These are phyloP conservation scores for Fusarium multiceps DNA, from an alignment of 2,329 filamentous ascomycete species.

Conservation along the genomic window DNA sequence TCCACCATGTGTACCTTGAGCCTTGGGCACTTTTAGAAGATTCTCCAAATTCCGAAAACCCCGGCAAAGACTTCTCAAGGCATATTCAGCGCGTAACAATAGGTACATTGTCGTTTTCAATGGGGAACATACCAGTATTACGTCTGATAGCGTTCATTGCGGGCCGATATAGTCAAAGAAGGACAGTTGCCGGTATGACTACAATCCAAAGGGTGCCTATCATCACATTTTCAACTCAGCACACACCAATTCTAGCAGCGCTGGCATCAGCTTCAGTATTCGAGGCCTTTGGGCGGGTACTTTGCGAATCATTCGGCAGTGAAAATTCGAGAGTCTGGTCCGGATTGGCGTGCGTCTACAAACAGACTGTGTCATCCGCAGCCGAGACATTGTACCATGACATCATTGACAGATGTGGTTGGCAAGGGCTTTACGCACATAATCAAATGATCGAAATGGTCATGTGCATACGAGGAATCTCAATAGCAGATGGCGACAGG, in stretches of 20 bases:
- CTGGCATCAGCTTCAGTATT: conserved; percentile 2
- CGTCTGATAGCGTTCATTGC: background rate
- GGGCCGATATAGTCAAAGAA: conserved; percentile 1
- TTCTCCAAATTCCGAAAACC: background rate
- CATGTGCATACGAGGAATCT: background rate
- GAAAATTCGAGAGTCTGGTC: background rate
- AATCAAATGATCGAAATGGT: conserved; percentile 17
- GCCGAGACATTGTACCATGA: background rate
- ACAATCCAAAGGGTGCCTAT: background rate
- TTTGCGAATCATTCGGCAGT: too few species aligned
- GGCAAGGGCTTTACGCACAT: conserved; percentile 7
- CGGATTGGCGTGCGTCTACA: background rate
- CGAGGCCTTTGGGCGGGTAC: background rate
- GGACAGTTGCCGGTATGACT: background rate
- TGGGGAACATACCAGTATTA: background rate
- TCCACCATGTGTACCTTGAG: background rate
- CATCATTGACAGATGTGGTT: conserved; percentile 2
- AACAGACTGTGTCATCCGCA: conserved; percentile 3
- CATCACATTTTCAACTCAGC: conserved; percentile 11
- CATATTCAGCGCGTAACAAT: conserved; percentile 4
- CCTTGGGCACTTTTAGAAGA: background rate
- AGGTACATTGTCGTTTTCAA: background rate
- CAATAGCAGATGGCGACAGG: conserved; percentile 10
- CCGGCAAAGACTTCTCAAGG: background rate
- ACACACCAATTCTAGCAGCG: conserved; percentile 3